Base-by-base conservation (phyloP, 768 basidiomycete genomes). In the Gelatoporia subvermispora region DNA sequence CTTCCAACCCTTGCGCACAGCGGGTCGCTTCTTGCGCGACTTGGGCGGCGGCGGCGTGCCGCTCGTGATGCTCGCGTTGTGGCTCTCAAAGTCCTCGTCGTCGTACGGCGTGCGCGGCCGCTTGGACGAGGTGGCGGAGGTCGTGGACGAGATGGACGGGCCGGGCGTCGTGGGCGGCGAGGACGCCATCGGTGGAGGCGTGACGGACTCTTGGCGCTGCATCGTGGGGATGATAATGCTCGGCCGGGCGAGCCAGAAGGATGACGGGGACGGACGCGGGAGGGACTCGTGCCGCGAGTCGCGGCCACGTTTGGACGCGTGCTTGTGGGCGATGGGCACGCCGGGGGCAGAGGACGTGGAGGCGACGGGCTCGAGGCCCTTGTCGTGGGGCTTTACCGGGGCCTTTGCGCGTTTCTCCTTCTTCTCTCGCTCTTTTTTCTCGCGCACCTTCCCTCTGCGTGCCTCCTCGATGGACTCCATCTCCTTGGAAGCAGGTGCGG, bases 1-100 rank as follows among this genome's bases (percentile, higher is more conserved):
- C 71, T 91, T 91, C 88, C 88, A 91, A 16, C 88, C 88, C 65
- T 91, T 91, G 68, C 76, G 82, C 31, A 77, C 82, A 0, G 77
- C 70, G 18, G 82, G 74, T 38, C 75, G 70, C 56, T 84, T 82
- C 72, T 79, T 87, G 22, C 60, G 69, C 22, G 57, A 62, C 31
- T 21, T 59, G 58, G 62, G 54, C 17, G 64, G 53, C n/a, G 58
- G 52, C 1, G 66, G 22, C 3, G 52, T 49, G 7, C 38, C 45
- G 59, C 35, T 54, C 60, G 46, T 64, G 58, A 49, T 47, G 52
- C 50, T 53, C 23, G 56, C 52, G 43, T 56, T 43, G 16, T 55
- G 58, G 35, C 56, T 51, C 44, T 47, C 44, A 16, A 45, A 7
- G 21, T 72, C 60, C 16, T 75, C 75, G 52, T 78, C 74, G 51